phyloP scores from a whole-genome alignment of 1,284 basidiomycete genomes.

The Vanrija sp. region DNA sequence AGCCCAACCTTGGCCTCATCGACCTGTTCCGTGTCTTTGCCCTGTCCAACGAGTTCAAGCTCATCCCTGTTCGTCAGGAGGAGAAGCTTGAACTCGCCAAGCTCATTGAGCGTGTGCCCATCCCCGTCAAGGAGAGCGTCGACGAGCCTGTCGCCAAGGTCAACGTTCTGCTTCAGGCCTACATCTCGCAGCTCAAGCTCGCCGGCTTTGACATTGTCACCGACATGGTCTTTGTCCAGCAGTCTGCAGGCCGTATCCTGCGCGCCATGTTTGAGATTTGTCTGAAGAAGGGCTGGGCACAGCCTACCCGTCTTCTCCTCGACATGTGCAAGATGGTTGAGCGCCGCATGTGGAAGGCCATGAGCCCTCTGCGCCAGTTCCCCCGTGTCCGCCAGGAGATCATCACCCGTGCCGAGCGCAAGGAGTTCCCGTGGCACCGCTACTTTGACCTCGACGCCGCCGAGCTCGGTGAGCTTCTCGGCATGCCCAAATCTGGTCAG shows the following conservation, averaged over 20 bases:
- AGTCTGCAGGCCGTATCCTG: conserved; percentile 87
- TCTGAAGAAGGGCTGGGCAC: conserved; percentile 95
- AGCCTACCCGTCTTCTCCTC: conserved; percentile 83
- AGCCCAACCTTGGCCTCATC: conserved; percentile 78
- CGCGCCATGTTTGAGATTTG: conserved; percentile 99
- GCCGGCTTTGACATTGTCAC: conserved; percentile 95
- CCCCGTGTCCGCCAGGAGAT: conserved; percentile 65
- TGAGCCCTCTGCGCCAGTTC: conserved; percentile 96
- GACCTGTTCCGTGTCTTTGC: conserved; percentile 97
- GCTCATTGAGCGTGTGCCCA: conserved; percentile 89
- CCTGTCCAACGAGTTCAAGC: conserved; percentile 93
- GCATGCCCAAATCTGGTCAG: conserved; percentile 85
- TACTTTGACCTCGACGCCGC: conserved; percentile 88
- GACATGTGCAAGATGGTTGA: conserved; percentile 98
- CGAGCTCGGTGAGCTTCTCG: conserved; percentile 90
- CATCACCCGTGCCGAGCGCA: conserved; percentile 87
- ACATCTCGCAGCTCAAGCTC: conserved; percentile 90
- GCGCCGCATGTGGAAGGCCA: conserved; percentile 91
- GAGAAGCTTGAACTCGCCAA: conserved; percentile 92
- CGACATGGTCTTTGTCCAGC: conserved; percentile 96
- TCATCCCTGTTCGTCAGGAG: conserved; percentile 76
- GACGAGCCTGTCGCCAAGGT: conserved; percentile 97
- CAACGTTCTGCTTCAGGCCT: conserved; percentile 92
- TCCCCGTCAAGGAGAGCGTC: conserved; percentile 94
- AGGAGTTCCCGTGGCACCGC: conserved; percentile 97